A percentile compares a stretch with the other conserved stretches of the same genome.
Evolutionary conservation across 2,329 filamentous ascomycete genomes (phyloP).

Genomic region (Pseudocercospora fijiensis): DNA sequence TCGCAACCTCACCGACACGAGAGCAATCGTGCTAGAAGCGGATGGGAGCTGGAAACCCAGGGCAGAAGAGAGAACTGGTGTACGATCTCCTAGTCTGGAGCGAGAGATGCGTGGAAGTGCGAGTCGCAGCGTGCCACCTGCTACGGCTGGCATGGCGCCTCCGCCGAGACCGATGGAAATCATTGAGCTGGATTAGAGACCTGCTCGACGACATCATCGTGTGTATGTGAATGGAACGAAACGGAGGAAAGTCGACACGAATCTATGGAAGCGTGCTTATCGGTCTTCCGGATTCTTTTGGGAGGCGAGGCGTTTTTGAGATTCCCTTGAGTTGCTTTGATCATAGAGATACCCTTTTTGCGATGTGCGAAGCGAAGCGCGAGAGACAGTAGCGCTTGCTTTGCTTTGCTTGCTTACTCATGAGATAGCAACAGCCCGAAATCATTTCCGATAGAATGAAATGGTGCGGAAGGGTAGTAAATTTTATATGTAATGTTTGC

Average conservation of each 20-base stretch:
- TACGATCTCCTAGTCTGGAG: conserved; percentile 32
- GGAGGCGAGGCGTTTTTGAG: not conserved
- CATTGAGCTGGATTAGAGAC: conserved; percentile 30
- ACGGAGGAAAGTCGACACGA: not conserved
- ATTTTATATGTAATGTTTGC: too few species aligned
- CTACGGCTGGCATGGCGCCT: conserved; percentile 5
- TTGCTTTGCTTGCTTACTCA: too few species aligned
- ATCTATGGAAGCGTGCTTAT: not conserved
- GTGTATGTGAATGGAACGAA: not conserved
- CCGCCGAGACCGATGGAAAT: conserved; percentile 21
- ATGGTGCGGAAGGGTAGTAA: too few species aligned
- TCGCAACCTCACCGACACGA: conserved; percentile 42
- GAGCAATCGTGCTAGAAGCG: conserved; percentile 61
- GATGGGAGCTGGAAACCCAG: conserved; percentile 63
- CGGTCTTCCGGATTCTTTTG: not conserved
- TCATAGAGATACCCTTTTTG: not conserved
- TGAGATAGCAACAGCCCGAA: too few species aligned
- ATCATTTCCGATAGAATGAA: too few species aligned
- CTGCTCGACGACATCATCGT: not conserved
- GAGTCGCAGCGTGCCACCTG: conserved; percentile 9
- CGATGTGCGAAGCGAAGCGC: not conserved
- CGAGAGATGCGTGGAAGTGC: conserved; percentile 23
- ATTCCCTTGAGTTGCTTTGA: not conserved
- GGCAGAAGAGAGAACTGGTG: conserved; percentile 30
- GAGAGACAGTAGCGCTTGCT: not conserved